Evolutionary conservation across 495 filamentous ascomycete genomes (phyloP).

Genomic region (Xylona heveae): DNA sequence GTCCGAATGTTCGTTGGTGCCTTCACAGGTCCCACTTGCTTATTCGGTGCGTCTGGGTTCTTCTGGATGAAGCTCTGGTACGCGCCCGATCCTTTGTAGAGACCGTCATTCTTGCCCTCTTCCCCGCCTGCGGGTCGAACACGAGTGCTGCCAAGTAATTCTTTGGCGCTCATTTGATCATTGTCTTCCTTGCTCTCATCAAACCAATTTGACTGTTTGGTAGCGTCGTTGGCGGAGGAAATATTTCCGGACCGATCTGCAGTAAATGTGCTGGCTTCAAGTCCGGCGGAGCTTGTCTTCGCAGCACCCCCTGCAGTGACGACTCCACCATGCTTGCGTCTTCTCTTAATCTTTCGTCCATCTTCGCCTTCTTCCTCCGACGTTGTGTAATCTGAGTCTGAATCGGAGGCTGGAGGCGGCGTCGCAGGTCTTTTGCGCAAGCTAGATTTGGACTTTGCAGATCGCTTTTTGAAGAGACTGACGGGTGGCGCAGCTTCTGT

Average conservation of each 20-base stretch:
- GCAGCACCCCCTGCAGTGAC: constrained; percentile 29
- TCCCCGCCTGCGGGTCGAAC: constrained; percentile 10
- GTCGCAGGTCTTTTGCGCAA: constrained; percentile 68
- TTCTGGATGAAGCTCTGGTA: constrained; percentile 57
- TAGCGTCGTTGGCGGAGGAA: constrained; percentile 64
- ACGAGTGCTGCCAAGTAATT: constrained; percentile 42
- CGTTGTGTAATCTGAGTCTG: constrained; percentile 42
- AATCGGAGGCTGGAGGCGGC: constrained; percentile 41
- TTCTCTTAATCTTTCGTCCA: constrained; percentile 54
- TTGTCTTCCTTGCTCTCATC: constrained; percentile 34
- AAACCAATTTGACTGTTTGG: constrained; percentile 80
- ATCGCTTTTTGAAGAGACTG: constrained; percentile 80
- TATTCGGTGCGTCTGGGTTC: constrained; percentile 55
- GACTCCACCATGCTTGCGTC: constrained; percentile 43
- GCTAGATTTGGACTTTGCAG: constrained; percentile 50
- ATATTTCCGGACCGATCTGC: constrained; percentile 37
- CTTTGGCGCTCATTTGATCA: constrained; percentile 29
- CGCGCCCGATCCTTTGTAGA: constrained; percentile 54
- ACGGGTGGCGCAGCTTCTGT: constrained; percentile 28
- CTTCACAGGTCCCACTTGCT: constrained; percentile 66
- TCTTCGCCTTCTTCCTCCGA: constrained; percentile 53
- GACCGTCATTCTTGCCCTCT: constrained; percentile 27
- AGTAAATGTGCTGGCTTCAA: constrained; percentile 30
- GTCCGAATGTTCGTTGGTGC: constrained; percentile 80
- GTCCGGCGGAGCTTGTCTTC: constrained; percentile 19